These are phyloP conservation scores for Pelargonium nanum DNA, from an alignment of 345 rosid species.

Conservation along the genomic window DNA sequence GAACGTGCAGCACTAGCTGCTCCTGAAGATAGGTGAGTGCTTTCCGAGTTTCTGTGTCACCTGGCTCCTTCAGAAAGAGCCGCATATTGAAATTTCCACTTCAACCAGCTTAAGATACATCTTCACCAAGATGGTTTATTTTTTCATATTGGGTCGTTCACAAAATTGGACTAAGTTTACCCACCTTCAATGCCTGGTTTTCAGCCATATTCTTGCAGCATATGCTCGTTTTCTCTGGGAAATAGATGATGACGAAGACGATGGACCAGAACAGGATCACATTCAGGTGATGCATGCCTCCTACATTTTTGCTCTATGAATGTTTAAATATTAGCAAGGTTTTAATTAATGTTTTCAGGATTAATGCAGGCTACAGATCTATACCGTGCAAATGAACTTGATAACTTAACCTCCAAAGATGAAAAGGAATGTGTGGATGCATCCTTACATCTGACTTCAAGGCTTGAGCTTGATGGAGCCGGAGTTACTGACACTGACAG, in stretches of 20 bases:
- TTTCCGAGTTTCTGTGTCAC: background rate
- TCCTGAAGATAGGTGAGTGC: slow-evolving; percentile 48
- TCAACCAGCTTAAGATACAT: slow-evolving; percentile 1
- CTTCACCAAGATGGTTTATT: background rate
- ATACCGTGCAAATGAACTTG: no score
- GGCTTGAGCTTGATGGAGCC: no score
- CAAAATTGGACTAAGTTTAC: background rate
- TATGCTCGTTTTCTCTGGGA: slow-evolving; percentile 92
- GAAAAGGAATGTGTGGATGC: no score
- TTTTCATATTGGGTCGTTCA: background rate
- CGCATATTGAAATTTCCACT: background rate
- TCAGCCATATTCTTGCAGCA: slow-evolving; percentile 64
- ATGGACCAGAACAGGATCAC: slow-evolving; percentile 9
- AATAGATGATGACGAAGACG: slow-evolving; percentile 30
- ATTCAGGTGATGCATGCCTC: slow-evolving; percentile 25
- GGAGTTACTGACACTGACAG: no score
- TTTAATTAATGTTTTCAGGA: slow-evolving; percentile 2
- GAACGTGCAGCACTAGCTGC: slow-evolving; percentile 53
- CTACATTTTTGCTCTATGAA: background rate
- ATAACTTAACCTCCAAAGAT: background rate
- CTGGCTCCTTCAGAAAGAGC: background rate
- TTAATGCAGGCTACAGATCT: no score
- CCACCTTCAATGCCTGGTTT: slow-evolving; percentile 4
- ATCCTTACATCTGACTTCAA: no score
- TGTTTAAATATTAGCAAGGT: background rate